These are phyloP conservation scores for Gynandropsis gynandra DNA, from an alignment of 345 rosid genomes.

Conservation along the genomic window DNA sequence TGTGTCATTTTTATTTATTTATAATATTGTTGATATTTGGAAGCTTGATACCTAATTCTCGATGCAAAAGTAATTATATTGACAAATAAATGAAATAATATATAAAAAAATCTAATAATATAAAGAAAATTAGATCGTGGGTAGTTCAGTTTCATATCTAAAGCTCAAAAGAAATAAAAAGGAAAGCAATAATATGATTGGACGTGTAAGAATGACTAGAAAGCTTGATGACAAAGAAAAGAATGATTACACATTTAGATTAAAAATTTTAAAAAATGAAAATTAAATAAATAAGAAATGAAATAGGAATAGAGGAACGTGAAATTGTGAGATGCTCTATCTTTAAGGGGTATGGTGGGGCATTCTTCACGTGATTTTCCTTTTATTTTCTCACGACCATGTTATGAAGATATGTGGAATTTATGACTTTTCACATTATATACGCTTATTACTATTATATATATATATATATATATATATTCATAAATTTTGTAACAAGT, in stretches of 20 bases:
- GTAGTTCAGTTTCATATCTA: no score
- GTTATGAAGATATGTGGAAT: constrained; percentile 7
- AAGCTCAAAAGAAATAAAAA: no score
- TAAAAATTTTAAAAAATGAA: neutral
- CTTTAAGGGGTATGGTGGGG: constrained; percentile 60
- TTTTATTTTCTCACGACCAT: constrained; percentile 24
- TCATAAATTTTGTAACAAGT: constrained; percentile 7
- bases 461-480: constrained; percentile 10
- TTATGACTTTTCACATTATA: constrained; percentile 20
- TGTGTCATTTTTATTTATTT: no score
- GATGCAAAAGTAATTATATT: no score
- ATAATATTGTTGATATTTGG: no score
- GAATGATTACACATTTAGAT: constrained; percentile 24
- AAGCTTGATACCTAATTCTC: no score
- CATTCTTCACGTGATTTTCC: constrained; percentile 69
- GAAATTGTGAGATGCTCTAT: constrained; percentile 41
- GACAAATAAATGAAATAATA: no score
- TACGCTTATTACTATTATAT: constrained; percentile 16
- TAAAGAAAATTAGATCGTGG: no score
- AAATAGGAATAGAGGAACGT: neutral
- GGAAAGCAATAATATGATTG: no score
- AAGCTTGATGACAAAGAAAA: constrained; percentile 55
- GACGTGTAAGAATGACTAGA: constrained; percentile 10
- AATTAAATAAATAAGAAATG: neutral
- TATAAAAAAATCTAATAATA: no score